phyloP scores from a whole-genome alignment of 192 early-diverging fungal genomes.

The Pilobolus umbonatus region DNA sequence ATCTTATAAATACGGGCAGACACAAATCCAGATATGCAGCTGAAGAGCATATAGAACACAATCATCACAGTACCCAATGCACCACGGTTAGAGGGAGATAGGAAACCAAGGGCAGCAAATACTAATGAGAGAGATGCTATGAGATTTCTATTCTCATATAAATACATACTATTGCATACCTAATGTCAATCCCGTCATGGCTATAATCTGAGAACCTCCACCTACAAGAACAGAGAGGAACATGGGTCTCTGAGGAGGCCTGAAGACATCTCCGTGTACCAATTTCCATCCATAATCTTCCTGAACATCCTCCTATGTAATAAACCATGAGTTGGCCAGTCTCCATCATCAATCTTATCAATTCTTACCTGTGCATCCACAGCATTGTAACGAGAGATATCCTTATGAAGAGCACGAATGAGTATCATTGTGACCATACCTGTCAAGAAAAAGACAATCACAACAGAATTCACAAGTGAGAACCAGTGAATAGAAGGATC shows the following conservation, averaged over 20 bases:
- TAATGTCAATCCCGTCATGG: conserved; percentile 68
- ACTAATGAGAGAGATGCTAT: too few relatives aligned
- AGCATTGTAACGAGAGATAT: conserved; percentile 90
- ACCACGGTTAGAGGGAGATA: conserved; percentile 87
- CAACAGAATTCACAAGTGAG: conserved; percentile 88
- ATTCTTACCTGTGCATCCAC: conserved; percentile 42
- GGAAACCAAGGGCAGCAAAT: conserved; percentile 94
- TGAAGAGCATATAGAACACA: conserved; percentile 87
- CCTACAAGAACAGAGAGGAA: conserved; percentile 81
- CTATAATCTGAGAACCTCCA: conserved; percentile 77
- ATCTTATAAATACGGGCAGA: conserved; percentile 92
- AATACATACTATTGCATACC: too few relatives aligned
- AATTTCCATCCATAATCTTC: conserved; percentile 99
- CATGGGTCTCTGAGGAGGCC: conserved; percentile 72
- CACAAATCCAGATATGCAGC: conserved; percentile 80
- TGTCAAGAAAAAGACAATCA: conserved; percentile 90
- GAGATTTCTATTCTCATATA: too few relatives aligned
- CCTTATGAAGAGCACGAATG: conserved; percentile 82
- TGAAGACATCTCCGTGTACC: conserved; percentile 96
- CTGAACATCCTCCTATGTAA: conserved; percentile 61
- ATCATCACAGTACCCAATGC: conserved; percentile 92
- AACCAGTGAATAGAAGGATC: conserved; percentile 97
- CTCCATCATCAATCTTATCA: background rate
- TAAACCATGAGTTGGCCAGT: background rate
- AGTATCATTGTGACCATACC: conserved; percentile 92